Base-by-base conservation (phyloP, 495 filamentous ascomycete genomes). In the Glonium stellatum region DNA sequence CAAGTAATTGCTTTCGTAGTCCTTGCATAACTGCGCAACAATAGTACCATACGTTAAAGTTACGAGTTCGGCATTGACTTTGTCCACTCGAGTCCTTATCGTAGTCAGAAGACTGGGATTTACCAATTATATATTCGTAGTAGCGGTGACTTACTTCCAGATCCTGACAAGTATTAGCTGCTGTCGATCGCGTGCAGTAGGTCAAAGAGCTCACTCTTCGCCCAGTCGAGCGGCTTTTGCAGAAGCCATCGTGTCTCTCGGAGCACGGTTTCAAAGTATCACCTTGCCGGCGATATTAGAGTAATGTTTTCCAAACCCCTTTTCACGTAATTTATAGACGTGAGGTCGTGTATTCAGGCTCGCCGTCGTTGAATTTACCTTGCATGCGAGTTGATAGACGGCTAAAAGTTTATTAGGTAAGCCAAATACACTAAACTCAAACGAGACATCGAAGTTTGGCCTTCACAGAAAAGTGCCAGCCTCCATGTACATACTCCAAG, bases 11-110 rank as follows among this genome's bases (percentile, higher is more conserved):
- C 83, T 84, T 62, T 96, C 90, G 69, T 87, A 95, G 78, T 98
- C 93, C 71, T 92, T 91, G 76, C 91, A 96, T 55, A 98, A 80
- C 73, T 97, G 93, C 41, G 90, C 87, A 56, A 98, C 93, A 66
- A 98, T 96, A 13, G 95, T 97, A 61, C 93, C 93, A 70, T 98
- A 98, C 42, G 93, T 98, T 68, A 98, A 81, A 58, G 92, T 96
- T 21, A 98, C 93, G 63, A 98, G 80, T 74, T 98, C 93, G 51
- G 93, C 89, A 75, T 96, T 87, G 72, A 87, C 81, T 70, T 87
- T 87, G 69, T 87, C 84, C 60, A 87, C 75, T 60, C 85, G 78
- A 64, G 84, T 86, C 72, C 83, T 86, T 61, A 13, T 18, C 44
- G 27, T n/a, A 36, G 58, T 65, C 48, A 63, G 61, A 49, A 22